Conservation (phyloP, 306 rosid genomes). For the Lotus japonicus region DNA sequence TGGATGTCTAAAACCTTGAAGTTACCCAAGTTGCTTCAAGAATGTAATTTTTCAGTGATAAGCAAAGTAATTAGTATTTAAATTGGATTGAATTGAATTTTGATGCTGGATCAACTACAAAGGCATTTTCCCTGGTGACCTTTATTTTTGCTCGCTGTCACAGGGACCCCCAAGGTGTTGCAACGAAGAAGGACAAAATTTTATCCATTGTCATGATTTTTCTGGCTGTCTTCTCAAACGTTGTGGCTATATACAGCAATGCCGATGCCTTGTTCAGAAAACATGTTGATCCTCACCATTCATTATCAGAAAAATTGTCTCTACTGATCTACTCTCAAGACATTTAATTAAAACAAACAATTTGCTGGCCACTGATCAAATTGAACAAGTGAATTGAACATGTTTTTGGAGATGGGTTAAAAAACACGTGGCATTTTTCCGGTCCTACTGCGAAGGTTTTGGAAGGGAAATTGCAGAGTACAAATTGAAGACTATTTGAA, state of each 20-base stretch:
- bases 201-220: slow-evolving; percentile 62
- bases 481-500: background rate
- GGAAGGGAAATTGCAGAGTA: background rate
- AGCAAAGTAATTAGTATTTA: background rate
- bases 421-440: background rate
- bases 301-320: background rate
- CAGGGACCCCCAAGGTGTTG: slow-evolving; percentile 70
- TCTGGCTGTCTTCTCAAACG: slow-evolving; percentile 61
- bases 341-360: slow-evolving; percentile 3
- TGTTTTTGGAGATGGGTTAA: background rate
- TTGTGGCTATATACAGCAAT: slow-evolving; percentile 54
- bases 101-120: background rate
- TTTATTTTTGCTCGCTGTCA: background rate
- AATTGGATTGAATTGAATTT: background rate
- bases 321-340: background rate
- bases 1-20: background rate
- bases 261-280: slow-evolving; percentile 28
- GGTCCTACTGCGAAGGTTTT: background rate
- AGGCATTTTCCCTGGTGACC: background rate
- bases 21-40: background rate
- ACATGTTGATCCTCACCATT: slow-evolving; percentile 12
- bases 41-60: background rate
- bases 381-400: background rate
- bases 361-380: background rate
- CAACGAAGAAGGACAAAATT: slow-evolving; percentile 69